Evolutionary conservation across 352 stramenopile species (phyloP), one percentile per base, ranked within the genome.

Genomic region (Phytopythium helicoides): DNA sequence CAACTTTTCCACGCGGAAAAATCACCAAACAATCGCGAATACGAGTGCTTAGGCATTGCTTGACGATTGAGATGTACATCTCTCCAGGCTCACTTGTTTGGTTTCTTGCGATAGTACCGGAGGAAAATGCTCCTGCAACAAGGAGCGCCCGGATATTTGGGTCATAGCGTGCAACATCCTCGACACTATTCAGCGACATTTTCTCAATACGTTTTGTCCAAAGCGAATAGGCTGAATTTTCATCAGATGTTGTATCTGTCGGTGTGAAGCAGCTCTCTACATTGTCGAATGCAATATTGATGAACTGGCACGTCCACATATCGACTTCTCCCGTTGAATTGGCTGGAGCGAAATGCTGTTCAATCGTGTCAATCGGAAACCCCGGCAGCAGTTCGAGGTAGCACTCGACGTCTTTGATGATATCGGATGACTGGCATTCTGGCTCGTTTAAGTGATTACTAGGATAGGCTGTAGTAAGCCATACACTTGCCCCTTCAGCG

Each of bases 401-500:
- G 49, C 64, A 61, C 10, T 44, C 60, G 6, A 44, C 46, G 36
- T 75, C 62, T 11, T 26, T 11, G 15, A 47, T 21, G 16, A 22
- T 2, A 22, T 28, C 16, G 7, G 9, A 8, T 9, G 31, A n/a
- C 7, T 21, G 9, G 6, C 23, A 26, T 4, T 60, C 35, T 12
- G 51, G 42, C 10, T 54, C 28, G 14, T 72, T 46, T 11, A 15
- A 34, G 14, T 50, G 23, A 6, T 54, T 60, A 19, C 6, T 23
- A 38, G 21, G 35, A 0, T 39, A 54, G 5, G 58, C 52, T 1
- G 81, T 21, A 12, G 54, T 65, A 18, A 92, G 62, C 81, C 78
- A 92, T 2, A 86, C 72, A 55, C 81, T 92, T 9, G 60, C 74
- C 26, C 81, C 81, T 49, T 92, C 81, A 6, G 61, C 71, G 16